Base-by-base conservation (phyloP, 345 rosid species). In the Salix dunnii region DNA sequence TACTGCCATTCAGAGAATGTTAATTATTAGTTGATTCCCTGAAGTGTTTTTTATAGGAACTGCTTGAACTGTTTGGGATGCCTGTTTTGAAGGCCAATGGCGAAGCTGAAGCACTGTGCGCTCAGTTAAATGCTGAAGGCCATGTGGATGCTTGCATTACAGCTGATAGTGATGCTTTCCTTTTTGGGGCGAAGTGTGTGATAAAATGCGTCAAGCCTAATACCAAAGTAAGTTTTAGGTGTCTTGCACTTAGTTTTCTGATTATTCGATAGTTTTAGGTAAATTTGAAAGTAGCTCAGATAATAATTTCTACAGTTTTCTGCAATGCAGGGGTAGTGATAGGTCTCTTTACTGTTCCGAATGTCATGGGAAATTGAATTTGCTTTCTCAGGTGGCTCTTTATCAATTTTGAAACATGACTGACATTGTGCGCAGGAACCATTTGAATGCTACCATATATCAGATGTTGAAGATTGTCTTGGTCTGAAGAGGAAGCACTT, bases 71-170 rank as follows among this genome's bases (percentile, higher is more conserved):
- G 36, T 84, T 96, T n/a, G 96, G 98, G 73, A 91, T 96, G 84
- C 99, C 97, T 6, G 92, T 93, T 77, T 43, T 93, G 16, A 83
- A 82, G 79, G 96, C 97, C 10, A 86, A 83, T 33, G 95, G 96
- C 40, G 99, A 96, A 85, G 99, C 98, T 81, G 98, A 96, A 84
- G 99, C 94, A 25, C 84, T 92, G 73, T 96, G 97, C 77, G 97
- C 96, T 6, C 96, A 92, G 84, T 79, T 96, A 76, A 96, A 93
- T 75, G 75, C 67, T 17, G 84, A 88, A 79, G 98, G 98, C 64
- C 79, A 62, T 80, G 99, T 96, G 4, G 94, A 90, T 87, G 96
- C 97, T 69, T 96, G 98, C 85, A 88, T 96, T 73, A 93, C 98
- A 12, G 85, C 95, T 80, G 99, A 93, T 65, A 92, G 96, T 73